Conservation (phyloP, 2,329 filamentous ascomycete genomes). For the Ascochyta pisi region DNA sequence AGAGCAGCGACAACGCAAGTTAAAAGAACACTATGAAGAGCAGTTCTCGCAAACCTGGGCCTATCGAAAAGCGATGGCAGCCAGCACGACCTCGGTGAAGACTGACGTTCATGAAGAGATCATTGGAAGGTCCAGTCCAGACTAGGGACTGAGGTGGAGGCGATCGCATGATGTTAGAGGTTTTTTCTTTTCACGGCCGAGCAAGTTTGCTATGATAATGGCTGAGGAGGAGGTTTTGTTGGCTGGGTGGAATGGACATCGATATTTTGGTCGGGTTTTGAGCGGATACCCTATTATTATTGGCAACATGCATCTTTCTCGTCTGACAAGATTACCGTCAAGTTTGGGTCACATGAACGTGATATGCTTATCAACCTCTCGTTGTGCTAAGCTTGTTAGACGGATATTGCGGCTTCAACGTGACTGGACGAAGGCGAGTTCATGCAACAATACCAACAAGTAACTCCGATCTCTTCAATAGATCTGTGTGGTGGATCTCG, state of each 20-base stretch:
- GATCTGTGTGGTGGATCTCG: background rate
- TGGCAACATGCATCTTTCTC: background rate
- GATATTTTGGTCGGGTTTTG: constrained; percentile 1
- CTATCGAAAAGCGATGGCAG: constrained; percentile 33
- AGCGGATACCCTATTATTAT: constrained; percentile 19
- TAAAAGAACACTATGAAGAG: constrained; percentile 46
- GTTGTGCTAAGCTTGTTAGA: too few relatives aligned
- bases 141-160: background rate
- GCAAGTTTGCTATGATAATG: background rate
- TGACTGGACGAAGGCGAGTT: background rate
- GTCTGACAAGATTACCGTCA: background rate
- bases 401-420: too few relatives aligned
- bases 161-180: background rate
- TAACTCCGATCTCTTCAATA: background rate
- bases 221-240: constrained; percentile 1
- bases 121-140: background rate
- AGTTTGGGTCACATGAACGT: background rate
- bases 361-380: background rate
- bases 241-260: background rate
- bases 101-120: constrained; percentile 6
- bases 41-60: constrained; percentile 39
- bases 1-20: constrained; percentile 40
- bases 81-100: constrained; percentile 15
- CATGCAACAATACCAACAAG: background rate
- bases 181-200: background rate